Evolutionary conservation across 2,329 filamentous ascomycete species (phyloP).

Genomic region (Phyllosticta citrichinensis): DNA sequence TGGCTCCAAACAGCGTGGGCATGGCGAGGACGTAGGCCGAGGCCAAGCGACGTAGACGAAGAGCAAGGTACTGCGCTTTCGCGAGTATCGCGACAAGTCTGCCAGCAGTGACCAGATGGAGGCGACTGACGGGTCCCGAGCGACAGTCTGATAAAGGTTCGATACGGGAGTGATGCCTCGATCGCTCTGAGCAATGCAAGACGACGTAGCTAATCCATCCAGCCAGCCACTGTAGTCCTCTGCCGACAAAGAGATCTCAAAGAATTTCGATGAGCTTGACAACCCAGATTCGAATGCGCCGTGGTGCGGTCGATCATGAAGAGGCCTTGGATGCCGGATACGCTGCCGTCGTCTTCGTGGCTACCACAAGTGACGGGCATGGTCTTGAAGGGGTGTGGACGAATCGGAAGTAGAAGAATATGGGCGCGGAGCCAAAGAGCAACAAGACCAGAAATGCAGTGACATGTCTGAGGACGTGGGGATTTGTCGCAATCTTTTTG

Average conservation of each 20-base stretch:
- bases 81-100: constrained; percentile 18
- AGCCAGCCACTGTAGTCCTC: constrained; percentile 23
- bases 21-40: constrained; percentile 22
- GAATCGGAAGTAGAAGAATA: neutral
- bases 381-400: neutral
- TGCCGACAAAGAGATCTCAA: constrained; percentile 25
- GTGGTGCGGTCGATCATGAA: constrained; percentile 21
- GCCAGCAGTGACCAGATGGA: constrained; percentile 19
- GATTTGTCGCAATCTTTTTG: no score
- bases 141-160: constrained; percentile 24
- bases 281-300: constrained; percentile 18
- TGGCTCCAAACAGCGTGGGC: constrained; percentile 25
- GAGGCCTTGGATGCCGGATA: constrained; percentile 10
- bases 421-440: no score
- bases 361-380: neutral
- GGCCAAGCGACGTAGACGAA: constrained; percentile 27
- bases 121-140: constrained; percentile 19
- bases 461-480: no score
- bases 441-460: no score
- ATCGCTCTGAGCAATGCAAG: constrained; percentile 26
- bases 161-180: constrained; percentile 24
- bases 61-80: constrained; percentile 17
- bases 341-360: neutral
- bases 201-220: constrained; percentile 22
- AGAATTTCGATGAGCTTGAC: constrained; percentile 27